Evolutionary conservation across 257 asterid genomes (phyloP).

Genomic region (Ajuga chamaepitys): DNA sequence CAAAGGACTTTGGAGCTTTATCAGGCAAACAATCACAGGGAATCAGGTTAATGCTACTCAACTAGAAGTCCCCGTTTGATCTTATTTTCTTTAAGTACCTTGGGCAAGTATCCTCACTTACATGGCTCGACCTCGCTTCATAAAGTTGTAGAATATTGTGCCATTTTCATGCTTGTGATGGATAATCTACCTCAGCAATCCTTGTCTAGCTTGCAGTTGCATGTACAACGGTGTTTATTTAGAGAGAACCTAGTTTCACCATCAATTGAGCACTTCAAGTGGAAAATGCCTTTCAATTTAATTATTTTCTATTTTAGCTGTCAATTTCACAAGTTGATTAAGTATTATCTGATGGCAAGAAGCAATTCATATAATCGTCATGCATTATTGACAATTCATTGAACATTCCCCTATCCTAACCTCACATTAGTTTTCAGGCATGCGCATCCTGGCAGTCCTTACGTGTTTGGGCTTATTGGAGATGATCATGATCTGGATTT

Average conservation of each 20-base stretch:
- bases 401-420: constrained; percentile 10
- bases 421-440: constrained; percentile 49
- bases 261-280: background rate
- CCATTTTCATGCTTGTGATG: background rate
- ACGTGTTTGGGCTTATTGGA: constrained; percentile 93
- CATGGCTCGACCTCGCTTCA: background rate
- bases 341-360: too few species aligned
- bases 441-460: constrained; percentile 99
- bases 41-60: background rate
- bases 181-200: background rate
- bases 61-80: background rate
- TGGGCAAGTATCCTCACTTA: background rate
- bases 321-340: too few species aligned
- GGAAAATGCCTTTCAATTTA: background rate
- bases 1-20: background rate
- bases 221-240: background rate
- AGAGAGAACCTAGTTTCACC: background rate
- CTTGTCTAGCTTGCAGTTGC: background rate
- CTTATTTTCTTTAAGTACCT: background rate
- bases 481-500: constrained; percentile 86
- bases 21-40: background rate
- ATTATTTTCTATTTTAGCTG: too few species aligned
- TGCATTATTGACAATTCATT: background rate
- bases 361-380: background rate
- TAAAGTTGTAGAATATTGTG: background rate